phyloP scores from a whole-genome alignment of 192 early-diverging fungal genomes.

The Spizellomyces sp. region DNA sequence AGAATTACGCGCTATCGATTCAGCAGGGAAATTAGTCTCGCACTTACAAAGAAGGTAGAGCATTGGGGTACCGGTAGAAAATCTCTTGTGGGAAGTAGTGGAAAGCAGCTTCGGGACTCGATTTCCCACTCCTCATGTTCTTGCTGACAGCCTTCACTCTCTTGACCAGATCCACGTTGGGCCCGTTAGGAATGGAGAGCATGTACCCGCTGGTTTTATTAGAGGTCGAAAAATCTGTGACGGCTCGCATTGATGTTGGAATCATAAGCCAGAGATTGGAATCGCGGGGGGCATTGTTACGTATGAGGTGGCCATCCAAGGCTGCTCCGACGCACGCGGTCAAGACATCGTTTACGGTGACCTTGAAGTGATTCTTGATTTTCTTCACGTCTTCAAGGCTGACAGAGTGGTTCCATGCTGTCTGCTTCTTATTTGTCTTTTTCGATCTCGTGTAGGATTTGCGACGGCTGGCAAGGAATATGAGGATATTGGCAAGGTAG shows the following conservation, averaged over 20 bases:
- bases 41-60: conserved; percentile 5
- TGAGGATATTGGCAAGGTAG: conserved; percentile 17
- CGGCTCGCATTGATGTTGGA: conserved; percentile 35
- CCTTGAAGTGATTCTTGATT: conserved; percentile 31
- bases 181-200: conserved; percentile 16
- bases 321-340: conserved; percentile 27
- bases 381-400: conserved; percentile 26
- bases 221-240: conserved; percentile 19
- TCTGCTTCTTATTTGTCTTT: conserved; percentile 25
- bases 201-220: conserved; percentile 35
- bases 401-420: conserved; percentile 28
- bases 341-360: conserved; percentile 43
- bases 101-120: conserved; percentile 23
- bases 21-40: background rate
- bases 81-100: conserved; percentile 14
- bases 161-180: background rate
- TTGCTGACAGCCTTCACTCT: conserved; percentile 18
- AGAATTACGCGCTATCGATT: too few relatives aligned
- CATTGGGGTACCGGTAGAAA: conserved; percentile 22
- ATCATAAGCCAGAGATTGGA: conserved; percentile 36
- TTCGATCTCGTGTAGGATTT: conserved; percentile 11
- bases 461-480: conserved; percentile 8
- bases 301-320: conserved; percentile 10
- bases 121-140: conserved; percentile 28
- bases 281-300: conserved; percentile 24